These are phyloP conservation scores for Trichoderma pleuroti DNA, from an alignment of 2,329 filamentous ascomycete genomes.

Conservation along the genomic window DNA sequence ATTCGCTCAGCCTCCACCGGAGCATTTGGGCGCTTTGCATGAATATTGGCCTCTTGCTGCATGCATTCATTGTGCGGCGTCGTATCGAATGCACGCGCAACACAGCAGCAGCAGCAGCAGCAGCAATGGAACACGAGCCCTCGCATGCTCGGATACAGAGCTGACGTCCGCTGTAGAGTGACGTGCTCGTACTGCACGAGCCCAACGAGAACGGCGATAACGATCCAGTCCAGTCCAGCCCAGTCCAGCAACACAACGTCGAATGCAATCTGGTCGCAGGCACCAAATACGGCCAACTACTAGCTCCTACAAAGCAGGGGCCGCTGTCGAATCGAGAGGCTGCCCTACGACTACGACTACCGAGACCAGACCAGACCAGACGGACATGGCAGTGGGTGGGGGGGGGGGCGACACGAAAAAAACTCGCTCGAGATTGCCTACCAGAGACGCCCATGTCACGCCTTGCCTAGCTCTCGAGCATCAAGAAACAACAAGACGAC, in stretches of 20 bases:
- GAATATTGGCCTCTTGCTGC: neutral
- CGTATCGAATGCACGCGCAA: neutral
- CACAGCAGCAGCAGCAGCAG: neutral
- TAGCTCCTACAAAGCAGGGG: neutral
- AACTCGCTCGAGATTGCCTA: slow-evolving; percentile 8
- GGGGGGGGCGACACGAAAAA: neutral
- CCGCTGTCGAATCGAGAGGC: neutral
- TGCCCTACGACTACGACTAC: neutral
- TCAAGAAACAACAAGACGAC: neutral
- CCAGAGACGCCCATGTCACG: neutral
- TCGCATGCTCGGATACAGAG: neutral
- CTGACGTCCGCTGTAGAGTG: neutral
- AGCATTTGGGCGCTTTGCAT: neutral
- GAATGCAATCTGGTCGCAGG: neutral
- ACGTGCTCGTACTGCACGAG: no score
- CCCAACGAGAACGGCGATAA: slow-evolving; percentile 1
- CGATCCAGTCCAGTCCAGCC: no score
- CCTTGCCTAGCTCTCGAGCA: neutral
- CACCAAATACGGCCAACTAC: neutral
- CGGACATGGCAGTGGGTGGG: neutral
- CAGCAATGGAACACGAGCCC: neutral
- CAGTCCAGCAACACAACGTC: neutral
- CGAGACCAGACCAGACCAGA: neutral
- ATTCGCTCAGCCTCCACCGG: slow-evolving; percentile 14
- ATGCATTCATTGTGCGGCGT: neutral